Base-by-base conservation (phyloP, 78 protist genomes). In the Ministeria vibrans region DNA sequence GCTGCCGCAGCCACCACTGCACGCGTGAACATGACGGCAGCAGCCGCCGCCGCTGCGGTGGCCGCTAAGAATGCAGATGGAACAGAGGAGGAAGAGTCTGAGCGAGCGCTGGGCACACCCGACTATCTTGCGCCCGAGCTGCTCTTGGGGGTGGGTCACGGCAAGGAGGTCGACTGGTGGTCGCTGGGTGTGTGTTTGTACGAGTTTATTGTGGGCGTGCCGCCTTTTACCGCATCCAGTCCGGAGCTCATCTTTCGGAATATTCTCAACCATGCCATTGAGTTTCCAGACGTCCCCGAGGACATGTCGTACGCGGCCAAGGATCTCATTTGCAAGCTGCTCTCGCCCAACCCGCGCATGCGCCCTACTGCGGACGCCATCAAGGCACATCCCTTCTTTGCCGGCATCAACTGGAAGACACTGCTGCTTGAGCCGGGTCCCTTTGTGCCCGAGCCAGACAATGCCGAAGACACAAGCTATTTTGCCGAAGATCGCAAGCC, bases 91-190 rank as follows among this genome's bases (percentile, higher is more conserved):
- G n/a, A n/a, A n/a, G n/a, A n/a, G n/a, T n/a, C n/a, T n/a, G n/a
- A n/a, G n/a, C n/a, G n/a, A n/a, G n/a, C n/a, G n/a, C n/a, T 63
- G 25, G 96, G 96, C 1, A 89, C 96, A 18, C 93, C 96, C 9
- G 94, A 93, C 82, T 93, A 93, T 71, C 87, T 90, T 3, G 96
- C 91, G 6, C 89, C 83, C 1, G 83, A 80, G 41, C 32, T 88
- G 71, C 28, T 63, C 34, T 20, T 34, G 41, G 71, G 71, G 4
- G 34, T 7, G 15, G 71, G 71, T 25, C 71, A 53, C 75, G 41
- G 39, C 49, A 7, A 43, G 42, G 39, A 62, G 25, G 72, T 64
- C 27, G 95, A 92, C 79, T 88, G 90, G 91, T 92, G 76, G 76
- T 20, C 44, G 51, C 69, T 94, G 6, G 95, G 95, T n/a, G 30